Base-by-base conservation (phyloP, 495 filamentous ascomycete species). In the Daldinia grandis region DNA sequence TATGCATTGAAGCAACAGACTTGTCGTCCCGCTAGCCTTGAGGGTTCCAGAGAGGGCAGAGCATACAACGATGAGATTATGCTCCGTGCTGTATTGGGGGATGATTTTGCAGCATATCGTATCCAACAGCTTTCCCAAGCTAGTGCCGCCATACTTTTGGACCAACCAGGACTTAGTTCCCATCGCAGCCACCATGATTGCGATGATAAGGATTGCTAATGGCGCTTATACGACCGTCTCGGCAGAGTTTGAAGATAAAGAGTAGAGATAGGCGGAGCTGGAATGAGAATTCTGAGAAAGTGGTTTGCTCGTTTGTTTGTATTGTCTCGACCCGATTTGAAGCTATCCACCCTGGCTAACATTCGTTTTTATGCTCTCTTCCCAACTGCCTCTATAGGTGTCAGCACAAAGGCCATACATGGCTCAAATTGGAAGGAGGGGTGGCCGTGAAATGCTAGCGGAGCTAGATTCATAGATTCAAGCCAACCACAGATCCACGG, bases 131-230 rank as follows among this genome's bases (percentile, higher is more conserved):
- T 82, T 82, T 33, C 80, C 80, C 4, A 82, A 14, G 64, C 77
- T 79, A 21, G 80, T 82, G 0, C 80, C 80, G 5, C 80, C 80
- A 56, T 82, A 82, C 72, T 82, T 82, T 60, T 82, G 80, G 17
- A 82, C 78, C 42, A 82, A 72, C 80, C 80, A 82, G 7, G 77
- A 76, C 61, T 76, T 78, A 35, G 49, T 44, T 37, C 30, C 54
- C 14, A 40, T 64, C 47, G 64, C 64, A n/a, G 60, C 64, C n/a
- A 69, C 58, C 64, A 63, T 62, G 62, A 55, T 58, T 35, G 28
- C 42, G 44, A 53, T 25, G 60, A 59, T 65, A 50, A 68, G 54
- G 60, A 70, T 66, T 14, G 47, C 47, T 69, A 9, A 30, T 55
- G 53, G 25, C 27, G 30, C 9, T 35, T 17, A 56, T 21, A 30